These are phyloP conservation scores for Amphicarpaea edgeworthii DNA, from an alignment of 306 rosid genomes.

Conservation along the genomic window DNA sequence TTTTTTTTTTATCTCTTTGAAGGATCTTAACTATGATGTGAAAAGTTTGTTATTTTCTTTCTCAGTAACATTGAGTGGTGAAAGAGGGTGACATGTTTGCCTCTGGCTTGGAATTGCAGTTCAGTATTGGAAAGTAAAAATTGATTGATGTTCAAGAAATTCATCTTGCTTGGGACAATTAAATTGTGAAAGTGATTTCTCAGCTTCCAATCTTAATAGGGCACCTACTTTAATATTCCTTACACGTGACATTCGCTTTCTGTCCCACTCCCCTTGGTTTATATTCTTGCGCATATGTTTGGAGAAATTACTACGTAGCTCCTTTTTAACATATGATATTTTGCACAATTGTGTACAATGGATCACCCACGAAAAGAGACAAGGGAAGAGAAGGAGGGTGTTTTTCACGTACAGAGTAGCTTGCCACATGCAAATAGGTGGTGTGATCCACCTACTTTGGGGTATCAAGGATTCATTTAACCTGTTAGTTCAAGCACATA, in stretches of 20 bases:
- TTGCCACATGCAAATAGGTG: conserved; percentile 36
- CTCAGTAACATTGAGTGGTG: conserved; percentile 7
- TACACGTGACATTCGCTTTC: conserved; percentile 38
- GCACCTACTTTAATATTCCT: conserved; percentile 40
- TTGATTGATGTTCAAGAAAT: conserved; percentile 26
- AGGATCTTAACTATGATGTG: neutral
- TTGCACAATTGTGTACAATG: neutral
- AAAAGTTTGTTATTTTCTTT: neutral
- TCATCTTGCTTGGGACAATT: conserved; percentile 36
- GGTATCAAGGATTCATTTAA: conserved; percentile 3
- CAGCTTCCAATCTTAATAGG: conserved; percentile 42
- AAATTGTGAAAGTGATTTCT: conserved; percentile 55
- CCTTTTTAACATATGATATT: neutral
- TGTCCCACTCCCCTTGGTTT: neutral
- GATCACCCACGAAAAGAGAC: neutral
- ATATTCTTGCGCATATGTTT: conserved; percentile 2
- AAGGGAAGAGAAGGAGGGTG: neutral
- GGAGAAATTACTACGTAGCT: neutral
- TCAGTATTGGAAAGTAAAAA: conserved; percentile 3
- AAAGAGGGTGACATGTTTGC: conserved; percentile 3
- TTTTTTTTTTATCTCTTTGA: conserved; percentile 15
- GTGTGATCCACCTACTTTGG: conserved; percentile 50
- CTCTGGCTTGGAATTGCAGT: neutral
- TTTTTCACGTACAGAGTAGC: conserved; percentile 18
- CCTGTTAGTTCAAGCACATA: conserved; percentile 59